phyloP scores from a whole-genome alignment of 495 filamentous ascomycete genomes.

The Trichocladium antarcticum region DNA sequence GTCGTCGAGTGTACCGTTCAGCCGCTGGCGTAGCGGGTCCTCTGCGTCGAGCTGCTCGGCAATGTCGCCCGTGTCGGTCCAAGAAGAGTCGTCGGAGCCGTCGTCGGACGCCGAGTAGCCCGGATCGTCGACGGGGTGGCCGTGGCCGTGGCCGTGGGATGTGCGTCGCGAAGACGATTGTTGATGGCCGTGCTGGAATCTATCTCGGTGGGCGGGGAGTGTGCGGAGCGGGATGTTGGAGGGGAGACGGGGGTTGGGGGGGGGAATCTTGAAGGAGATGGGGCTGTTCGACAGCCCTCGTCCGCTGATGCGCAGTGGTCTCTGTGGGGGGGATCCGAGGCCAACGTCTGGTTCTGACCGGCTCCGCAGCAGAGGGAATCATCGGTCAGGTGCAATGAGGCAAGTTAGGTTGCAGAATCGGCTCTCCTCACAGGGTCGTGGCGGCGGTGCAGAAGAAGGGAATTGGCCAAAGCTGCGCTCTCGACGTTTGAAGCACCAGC shows the following conservation, averaged over 20 bases:
- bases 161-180: conserved; percentile 34
- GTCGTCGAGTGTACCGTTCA: conserved; percentile 52
- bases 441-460: conserved; percentile 3
- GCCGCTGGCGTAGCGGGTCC: conserved; percentile 58
- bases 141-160: conserved; percentile 26
- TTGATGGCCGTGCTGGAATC: conserved; percentile 18
- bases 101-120: conserved; percentile 23
- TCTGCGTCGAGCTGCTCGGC: conserved; percentile 79
- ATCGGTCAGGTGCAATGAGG: conserved; percentile 10
- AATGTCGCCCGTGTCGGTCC: conserved; percentile 90
- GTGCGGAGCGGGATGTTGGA: conserved; percentile 54
- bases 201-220: conserved; percentile 31
- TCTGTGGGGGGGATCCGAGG: background rate
- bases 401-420: background rate
- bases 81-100: conserved; percentile 59
- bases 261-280: conserved; percentile 46
- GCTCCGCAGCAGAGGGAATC: conserved; percentile 13
- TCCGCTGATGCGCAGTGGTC: conserved; percentile 26
- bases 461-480: conserved; percentile 1
- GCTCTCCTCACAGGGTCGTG: conserved; percentile 1
- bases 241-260: conserved; percentile 41
- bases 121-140: conserved; percentile 22
- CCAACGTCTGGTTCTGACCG: conserved; percentile 5
- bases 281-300: conserved; percentile 50
- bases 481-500: background rate